Evolutionary conservation across 2,329 filamentous ascomycete species (phyloP), one percentile per base, ranked within the genome.

Genomic region (Conoideocrella luteorostrata): DNA sequence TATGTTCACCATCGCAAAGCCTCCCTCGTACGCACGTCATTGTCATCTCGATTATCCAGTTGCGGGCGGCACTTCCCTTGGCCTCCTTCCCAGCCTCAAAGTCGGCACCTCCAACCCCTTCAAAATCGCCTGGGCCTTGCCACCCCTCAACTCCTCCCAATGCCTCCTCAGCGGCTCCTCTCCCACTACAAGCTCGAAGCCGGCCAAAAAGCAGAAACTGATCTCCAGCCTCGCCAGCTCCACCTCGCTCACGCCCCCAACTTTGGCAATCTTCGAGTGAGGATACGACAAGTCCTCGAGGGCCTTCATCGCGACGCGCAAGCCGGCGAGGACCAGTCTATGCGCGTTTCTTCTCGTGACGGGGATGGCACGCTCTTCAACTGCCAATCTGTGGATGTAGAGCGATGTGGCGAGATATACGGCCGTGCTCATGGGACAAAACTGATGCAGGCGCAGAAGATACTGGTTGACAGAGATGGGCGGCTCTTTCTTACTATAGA

Each of bases 211-310:
- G 65, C 86, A 90, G 59, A 91, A 91, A 56, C 85, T 89, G 48
- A 97, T 86, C 69, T 97, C 93, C 33, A 97, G 68, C 47, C 86
- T 77, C 32, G 86, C 85, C 41, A 98, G 74, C 65, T 97, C 89
- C 15, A 72, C 69, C 59, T 87, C 85, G 56, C 80, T 87, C 13
- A 97, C 88, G 15, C 91, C 91, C 33, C 93, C 91, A 2, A 97
- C 90, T 51, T 83, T 85, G 15, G 91, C 83, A 52, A 96, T 82
- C 44, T 88, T 84, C 47, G 75, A 75, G 66, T 96, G 91, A 7
- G 87, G 80, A 66, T 94, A 95, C 53, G 84, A 86, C 43, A 91
- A 75, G 62, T 97, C 91, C 63, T 98, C 91, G n/a, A 96, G 69
- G 1, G 88, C 87, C 67, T 97, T 98, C 78, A 90, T 93, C 12